phyloP scores from a whole-genome alignment of 495 filamentous ascomycete genomes.

The Podospora conica region DNA sequence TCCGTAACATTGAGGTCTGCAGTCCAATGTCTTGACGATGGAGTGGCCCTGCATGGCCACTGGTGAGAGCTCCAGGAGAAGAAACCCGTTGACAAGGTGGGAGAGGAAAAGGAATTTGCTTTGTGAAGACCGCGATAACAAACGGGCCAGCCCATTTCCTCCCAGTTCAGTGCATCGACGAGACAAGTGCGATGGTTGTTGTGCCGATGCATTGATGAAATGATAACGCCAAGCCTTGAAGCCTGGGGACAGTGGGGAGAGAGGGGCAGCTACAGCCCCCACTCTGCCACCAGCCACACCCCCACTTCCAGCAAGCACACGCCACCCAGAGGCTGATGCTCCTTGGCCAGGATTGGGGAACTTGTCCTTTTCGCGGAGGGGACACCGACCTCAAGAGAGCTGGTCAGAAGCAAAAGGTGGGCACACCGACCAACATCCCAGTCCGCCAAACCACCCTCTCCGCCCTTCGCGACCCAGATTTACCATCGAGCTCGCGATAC shows the following conservation, averaged over 20 bases:
- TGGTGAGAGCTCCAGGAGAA: too few relatives aligned
- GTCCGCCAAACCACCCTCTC: constrained; percentile 1
- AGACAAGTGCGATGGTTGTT: not conserved
- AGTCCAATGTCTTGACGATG: not conserved
- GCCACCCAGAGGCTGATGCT: constrained; percentile 16
- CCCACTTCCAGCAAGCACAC: not conserved
- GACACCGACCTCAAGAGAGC: constrained; percentile 19
- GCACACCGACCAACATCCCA: constrained; percentile 10
- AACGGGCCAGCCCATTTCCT: too few relatives aligned
- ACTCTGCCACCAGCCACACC: constrained; percentile 13
- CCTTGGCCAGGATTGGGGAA: constrained; percentile 15
- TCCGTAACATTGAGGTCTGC: too few relatives aligned
- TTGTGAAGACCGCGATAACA: too few relatives aligned
- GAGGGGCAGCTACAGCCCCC: not conserved
- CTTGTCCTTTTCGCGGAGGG: constrained; percentile 32
- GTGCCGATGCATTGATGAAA: not conserved
- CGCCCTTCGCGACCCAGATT: not conserved
- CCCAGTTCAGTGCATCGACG: not conserved
- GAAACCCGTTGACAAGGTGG: not conserved
- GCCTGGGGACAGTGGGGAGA: not conserved
- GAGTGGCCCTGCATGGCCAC: too few relatives aligned
- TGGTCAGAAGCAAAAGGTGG: constrained; percentile 17
- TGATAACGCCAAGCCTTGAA: not conserved
- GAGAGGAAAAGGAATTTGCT: not conserved
- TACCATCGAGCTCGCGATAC: not conserved